Evolutionary conservation across 148 eudicot species (phyloP), one percentile per base, ranked within the genome.

Genomic region (Pharnaceum exiguum): DNA sequence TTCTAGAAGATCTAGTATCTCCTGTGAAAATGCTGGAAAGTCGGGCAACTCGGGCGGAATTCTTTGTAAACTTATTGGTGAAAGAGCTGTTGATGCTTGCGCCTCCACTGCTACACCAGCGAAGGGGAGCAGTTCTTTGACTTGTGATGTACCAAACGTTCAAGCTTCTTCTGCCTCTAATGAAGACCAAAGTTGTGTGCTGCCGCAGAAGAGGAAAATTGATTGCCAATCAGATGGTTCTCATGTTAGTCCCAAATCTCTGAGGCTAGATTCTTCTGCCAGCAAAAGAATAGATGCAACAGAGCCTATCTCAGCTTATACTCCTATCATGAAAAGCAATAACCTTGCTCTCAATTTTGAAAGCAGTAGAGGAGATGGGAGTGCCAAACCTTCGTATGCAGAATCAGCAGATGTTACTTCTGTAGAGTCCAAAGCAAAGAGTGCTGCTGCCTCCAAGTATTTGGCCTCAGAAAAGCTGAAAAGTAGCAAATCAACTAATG

Each of bases 151-250:
- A 36, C 60, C 79, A 57, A 38, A 23, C 22, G 30, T 35, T 25
- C 49, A 42, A 60, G 30, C 30, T 56, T 30, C 15, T 11, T 44
- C 33, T 7, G 23, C 4, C 31, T 43, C 49, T 50, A 76, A 61
- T 44, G 68, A 56, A 42, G 74, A 35, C 19, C 46, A 57, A 54
- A 60, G 51, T 63, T 31, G 43, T 54, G 21, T 21, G 2, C 45
- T 48, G 36, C 57, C 63, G 40, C 67, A 47, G 26, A 91, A 82
- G 77, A 81, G 85, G 67, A 77, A 70, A 67, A 49, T 60, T 45
- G 83, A 67, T 58, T 51, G 40, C 37, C 67, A 46, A 16, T 51
- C 60, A 21, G 58, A 63, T 70, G 53, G 60, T 36, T 76, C 86
- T 64, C 55, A 19, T 28, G 36, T 55, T 26, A 73, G 70, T 59